These are phyloP conservation scores for Kalmusia sp. DNA, from an alignment of 2,329 filamentous ascomycete species.

Conservation along the genomic window DNA sequence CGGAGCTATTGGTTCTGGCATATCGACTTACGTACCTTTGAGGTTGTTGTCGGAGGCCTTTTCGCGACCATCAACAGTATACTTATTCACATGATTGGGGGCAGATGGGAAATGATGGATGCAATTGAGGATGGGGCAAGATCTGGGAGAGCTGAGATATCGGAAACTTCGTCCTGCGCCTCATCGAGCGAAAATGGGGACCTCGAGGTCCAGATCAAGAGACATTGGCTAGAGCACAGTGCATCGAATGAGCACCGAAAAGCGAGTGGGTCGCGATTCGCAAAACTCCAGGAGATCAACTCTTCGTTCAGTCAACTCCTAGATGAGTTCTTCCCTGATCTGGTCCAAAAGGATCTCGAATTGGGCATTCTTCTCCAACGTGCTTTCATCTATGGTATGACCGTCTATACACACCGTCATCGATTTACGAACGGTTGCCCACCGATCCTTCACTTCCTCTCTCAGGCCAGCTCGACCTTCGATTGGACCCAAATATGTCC, in stretches of 20 bases:
- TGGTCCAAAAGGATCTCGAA: neutral
- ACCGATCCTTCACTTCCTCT: neutral
- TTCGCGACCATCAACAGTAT: neutral
- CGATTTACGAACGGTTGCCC: neutral
- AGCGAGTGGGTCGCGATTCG: neutral
- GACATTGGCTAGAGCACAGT: neutral
- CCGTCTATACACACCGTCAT: neutral
- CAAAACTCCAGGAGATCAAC: neutral
- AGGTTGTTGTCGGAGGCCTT: neutral
- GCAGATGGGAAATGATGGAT: neutral
- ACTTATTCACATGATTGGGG: neutral
- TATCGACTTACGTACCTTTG: neutral
- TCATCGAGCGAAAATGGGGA: neutral
- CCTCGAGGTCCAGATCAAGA: neutral
- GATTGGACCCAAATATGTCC: slow-evolving; percentile 1
- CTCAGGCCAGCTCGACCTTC: neutral
- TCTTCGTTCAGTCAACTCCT: neutral
- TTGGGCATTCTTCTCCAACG: neutral
- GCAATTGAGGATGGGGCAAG: neutral
- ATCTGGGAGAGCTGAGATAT: neutral
- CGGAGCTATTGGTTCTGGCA: neutral
- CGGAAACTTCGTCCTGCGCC: neutral
- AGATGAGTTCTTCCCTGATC: neutral
- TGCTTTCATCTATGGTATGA: neutral
- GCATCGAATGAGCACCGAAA: neutral